Evolutionary conservation across 148 eudicot species (phyloP), one percentile per base, ranked within the genome.

Genomic region (Silene latifolia): DNA sequence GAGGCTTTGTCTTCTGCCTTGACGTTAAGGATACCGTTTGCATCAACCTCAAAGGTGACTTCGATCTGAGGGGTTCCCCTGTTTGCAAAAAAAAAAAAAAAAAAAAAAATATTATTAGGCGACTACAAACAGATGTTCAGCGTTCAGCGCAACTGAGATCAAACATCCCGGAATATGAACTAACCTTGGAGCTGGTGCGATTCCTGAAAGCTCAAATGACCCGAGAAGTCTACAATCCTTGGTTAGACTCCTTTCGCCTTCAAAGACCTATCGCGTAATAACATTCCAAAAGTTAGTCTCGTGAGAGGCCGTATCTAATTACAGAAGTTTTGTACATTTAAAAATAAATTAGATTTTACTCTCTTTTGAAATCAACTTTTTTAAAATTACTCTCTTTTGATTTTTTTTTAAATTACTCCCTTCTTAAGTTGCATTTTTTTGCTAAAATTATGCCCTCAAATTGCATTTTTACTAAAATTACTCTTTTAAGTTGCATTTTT

Each of bases 1-100:
- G 88, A 82, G 71, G 88, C 92, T 67, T 89, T 86, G 84, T 87
- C 89, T 79, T 89, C 87, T 0, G 92, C 90, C 82, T 82, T 89
- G 18, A 89, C 90, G 4, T 85, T 85, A 6, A 89, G 80, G 72
- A 87, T 90, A 77, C 91, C 89, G 7, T 88, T 88, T 75, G 89
- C 92, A 24, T 90, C 92, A 2, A 85, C 96, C 76, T 90, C 96
- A 47, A 90, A 90, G 47, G 96, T 90, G 64, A 90, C 96, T 79
- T 90, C 90, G 24, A 90, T 90, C 39, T 88, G 92, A 56, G 96
- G 92, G 12, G 90, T 89, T 79, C 96, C 96, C 76, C 95, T 90
- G 85, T 77, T 77, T 10, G 66, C 23, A 32, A 78, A 29, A n/a
- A 75, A 18, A 62, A 63, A 1, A 8, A n/a, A n/a, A n/a, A 32